Conservation (phyloP, 2,329 filamentous ascomycete species). For the Fusarium nelsonii region DNA sequence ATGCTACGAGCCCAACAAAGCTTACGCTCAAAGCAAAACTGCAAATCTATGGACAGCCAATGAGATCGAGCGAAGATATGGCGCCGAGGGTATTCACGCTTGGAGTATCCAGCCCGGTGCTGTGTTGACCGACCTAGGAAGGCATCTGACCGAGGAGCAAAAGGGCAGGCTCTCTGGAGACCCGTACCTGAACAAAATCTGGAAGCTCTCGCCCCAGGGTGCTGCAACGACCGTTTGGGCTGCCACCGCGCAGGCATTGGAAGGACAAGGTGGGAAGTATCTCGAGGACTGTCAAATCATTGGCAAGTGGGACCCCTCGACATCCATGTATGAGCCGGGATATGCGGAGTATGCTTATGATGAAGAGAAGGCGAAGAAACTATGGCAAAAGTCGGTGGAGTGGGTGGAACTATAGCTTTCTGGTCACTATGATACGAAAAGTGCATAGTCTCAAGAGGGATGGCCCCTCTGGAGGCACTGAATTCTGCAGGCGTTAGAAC, state of each 20-base stretch:
- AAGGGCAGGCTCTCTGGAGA: not conserved
- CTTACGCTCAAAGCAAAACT: not conserved
- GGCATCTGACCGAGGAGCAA: conserved; percentile 5
- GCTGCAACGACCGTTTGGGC: conserved; percentile 17
- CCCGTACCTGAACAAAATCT: conserved; percentile 2
- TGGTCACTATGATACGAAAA: too few relatives aligned
- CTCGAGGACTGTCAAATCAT: conserved; percentile 17
- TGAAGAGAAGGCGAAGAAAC: not conserved
- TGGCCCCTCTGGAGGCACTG: too few relatives aligned
- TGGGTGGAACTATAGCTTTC: not conserved
- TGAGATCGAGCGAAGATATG: conserved; percentile 3
- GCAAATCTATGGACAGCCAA: conserved; percentile 23
- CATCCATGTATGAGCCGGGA: not conserved
- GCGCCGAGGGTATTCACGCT: not conserved
- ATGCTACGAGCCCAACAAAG: conserved; percentile 11
- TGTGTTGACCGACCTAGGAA: not conserved
- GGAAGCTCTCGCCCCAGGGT: not conserved
- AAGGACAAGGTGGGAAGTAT: conserved; percentile 10
- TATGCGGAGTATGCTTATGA: conserved; percentile 7
- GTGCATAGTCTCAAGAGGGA: too few relatives aligned
- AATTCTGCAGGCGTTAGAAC: too few relatives aligned
- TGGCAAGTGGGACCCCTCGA: not conserved
- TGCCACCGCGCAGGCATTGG: not conserved
- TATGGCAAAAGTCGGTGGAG: not conserved
- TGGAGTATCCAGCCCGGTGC: conserved; percentile 14